Evolutionary conservation across 1,284 basidiomycete genomes (phyloP).

Genomic region (Boletus semigastroideus): DNA sequence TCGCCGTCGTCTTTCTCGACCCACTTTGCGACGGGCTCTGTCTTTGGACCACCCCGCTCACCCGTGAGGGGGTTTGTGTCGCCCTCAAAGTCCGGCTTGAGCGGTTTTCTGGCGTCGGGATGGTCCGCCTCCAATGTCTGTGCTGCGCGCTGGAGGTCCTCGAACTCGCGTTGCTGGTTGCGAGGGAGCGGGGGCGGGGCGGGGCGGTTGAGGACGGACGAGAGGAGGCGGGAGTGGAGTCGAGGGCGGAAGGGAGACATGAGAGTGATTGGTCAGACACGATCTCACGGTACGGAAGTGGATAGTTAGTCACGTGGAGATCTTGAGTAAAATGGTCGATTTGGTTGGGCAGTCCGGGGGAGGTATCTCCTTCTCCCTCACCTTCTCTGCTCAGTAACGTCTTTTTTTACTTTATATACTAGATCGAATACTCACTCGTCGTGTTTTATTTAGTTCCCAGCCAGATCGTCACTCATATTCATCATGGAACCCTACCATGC

Average conservation of each 20-base stretch:
- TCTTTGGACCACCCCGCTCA: constrained; percentile 74
- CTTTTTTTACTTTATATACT: no score
- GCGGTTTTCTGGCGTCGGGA: constrained; percentile 21
- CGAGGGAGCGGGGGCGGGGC: constrained; percentile 69
- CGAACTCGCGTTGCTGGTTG: constrained; percentile 73
- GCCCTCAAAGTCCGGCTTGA: constrained; percentile 67
- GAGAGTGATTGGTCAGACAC: neutral
- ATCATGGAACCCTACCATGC: constrained; percentile 27
- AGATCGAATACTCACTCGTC: neutral
- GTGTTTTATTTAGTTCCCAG: constrained; percentile 1
- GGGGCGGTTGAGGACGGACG: constrained; percentile 50
- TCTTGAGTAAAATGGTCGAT: constrained; percentile 14
- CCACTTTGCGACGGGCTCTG: constrained; percentile 69
- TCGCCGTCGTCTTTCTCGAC: constrained; percentile 56
- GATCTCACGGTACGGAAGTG: constrained; percentile 1
- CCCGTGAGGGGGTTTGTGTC: constrained; percentile 74
- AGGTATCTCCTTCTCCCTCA: constrained; percentile 3
- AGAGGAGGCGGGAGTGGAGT: constrained; percentile 2
- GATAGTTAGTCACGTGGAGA: constrained; percentile 14
- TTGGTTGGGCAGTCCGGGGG: constrained; percentile 8
- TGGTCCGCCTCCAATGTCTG: constrained; percentile 41
- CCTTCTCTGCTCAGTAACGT: neutral
- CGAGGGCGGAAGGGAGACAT: neutral
- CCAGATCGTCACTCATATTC: neutral
- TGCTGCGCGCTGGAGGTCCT: constrained; percentile 64